phyloP scores from a whole-genome alignment of 2,329 filamentous ascomycete genomes.

The Fusarium papillatum region DNA sequence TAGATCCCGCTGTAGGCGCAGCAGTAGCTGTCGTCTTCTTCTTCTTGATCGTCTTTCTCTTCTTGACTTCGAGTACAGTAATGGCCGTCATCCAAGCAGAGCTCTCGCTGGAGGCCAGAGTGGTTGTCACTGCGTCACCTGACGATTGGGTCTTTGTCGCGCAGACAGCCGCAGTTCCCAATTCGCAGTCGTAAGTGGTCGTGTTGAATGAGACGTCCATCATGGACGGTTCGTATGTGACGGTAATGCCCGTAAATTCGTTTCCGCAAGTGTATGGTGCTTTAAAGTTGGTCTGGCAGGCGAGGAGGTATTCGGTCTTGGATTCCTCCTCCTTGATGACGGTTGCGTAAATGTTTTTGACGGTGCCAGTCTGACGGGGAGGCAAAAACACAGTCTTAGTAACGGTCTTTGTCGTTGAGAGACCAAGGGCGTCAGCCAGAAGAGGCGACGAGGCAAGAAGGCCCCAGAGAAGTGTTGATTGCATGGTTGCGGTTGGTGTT shows the following conservation, averaged over 20 bases:
- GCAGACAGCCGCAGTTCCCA: constrained; percentile 27
- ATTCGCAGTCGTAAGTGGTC: constrained; percentile 36
- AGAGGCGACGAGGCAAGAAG: constrained; percentile 3
- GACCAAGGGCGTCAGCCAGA: constrained; percentile 6
- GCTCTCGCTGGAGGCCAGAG: constrained; percentile 25
- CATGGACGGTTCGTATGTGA: constrained; percentile 29
- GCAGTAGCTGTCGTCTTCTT: background rate
- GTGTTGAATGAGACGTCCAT: constrained; percentile 29
- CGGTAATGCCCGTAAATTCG: constrained; percentile 36
- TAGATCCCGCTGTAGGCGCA: background rate
- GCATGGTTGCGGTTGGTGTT: background rate
- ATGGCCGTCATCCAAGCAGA: constrained; percentile 39
- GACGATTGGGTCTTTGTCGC: constrained; percentile 9
- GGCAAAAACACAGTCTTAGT: constrained; percentile 37
- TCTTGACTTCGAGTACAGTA: constrained; percentile 23
- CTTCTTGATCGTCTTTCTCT: background rate
- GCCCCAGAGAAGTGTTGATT: background rate
- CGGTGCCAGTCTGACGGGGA: constrained; percentile 24
- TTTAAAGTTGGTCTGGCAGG: constrained; percentile 36
- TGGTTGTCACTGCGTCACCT: constrained; percentile 16
- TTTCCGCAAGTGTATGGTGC: constrained; percentile 35
- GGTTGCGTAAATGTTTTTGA: constrained; percentile 40
- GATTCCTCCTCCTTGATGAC: constrained; percentile 35
- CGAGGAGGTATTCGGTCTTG: constrained; percentile 41
- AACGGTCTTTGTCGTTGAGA: constrained; percentile 18